A percentile compares a stretch with the other conserved stretches of the same genome.
Conservation (phyloP, 2,329 filamentous ascomycete genomes). For the Thelonectria rubi region DNA sequence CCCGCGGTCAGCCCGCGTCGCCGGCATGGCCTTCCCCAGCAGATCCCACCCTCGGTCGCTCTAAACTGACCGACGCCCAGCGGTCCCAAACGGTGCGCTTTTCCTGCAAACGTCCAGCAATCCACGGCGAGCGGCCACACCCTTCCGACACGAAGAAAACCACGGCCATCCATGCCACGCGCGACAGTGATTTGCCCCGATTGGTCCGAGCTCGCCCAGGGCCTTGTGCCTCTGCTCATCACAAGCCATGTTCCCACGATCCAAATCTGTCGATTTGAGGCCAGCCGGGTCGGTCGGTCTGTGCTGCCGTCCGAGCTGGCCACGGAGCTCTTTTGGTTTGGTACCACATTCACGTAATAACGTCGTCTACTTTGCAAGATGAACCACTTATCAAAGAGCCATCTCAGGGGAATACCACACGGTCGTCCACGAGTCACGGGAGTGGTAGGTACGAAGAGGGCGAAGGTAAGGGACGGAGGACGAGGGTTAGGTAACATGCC, state of each 20-base stretch:
- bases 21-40: slow-evolving; percentile 20
- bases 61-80: slow-evolving; percentile 11
- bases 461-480: neutral
- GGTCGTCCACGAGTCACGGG: neutral
- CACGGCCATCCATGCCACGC: slow-evolving; percentile 34
- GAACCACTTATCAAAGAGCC: slow-evolving; percentile 14
- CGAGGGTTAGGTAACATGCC: slow-evolving; percentile 13
- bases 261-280: slow-evolving; percentile 17
- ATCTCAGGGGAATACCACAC: slow-evolving; percentile 18
- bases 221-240: slow-evolving; percentile 31
- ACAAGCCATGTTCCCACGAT: slow-evolving; percentile 28
- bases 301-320: slow-evolving; percentile 14
- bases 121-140: slow-evolving; percentile 14
- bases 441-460: neutral
- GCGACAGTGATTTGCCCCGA: slow-evolving; percentile 38
- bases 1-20: slow-evolving; percentile 1
- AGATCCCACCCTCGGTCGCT: slow-evolving; percentile 13
- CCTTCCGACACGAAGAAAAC: slow-evolving; percentile 20
- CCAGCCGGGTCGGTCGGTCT: slow-evolving; percentile 11
- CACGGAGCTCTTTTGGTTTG: slow-evolving; percentile 16
- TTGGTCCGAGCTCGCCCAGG: slow-evolving; percentile 33
- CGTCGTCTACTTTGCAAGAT: slow-evolving; percentile 6
- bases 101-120: slow-evolving; percentile 1
- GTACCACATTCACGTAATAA: slow-evolving; percentile 25
- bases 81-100: slow-evolving; percentile 17